phyloP scores from a whole-genome alignment of 2,329 filamentous ascomycete species.

The Lasiodiplodia sp. region DNA sequence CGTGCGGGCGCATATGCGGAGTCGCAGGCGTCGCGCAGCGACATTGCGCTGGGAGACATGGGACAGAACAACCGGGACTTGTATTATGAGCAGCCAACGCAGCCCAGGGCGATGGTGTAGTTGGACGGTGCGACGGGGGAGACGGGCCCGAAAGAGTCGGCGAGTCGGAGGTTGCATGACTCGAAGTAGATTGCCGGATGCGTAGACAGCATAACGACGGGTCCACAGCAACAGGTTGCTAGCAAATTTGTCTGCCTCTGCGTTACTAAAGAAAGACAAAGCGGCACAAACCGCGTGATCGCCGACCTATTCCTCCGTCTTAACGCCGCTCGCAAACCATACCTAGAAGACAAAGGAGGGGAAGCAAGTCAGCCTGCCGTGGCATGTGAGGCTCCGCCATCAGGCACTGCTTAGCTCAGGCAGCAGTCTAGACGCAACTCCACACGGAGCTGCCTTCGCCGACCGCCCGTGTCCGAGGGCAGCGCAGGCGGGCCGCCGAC shows the following conservation, averaged over 20 bases:
- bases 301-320: not conserved
- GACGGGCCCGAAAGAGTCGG: not conserved
- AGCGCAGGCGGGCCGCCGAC: not conserved
- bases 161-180: conserved; percentile 24
- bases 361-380: not conserved
- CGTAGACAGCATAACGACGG: not conserved
- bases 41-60: conserved; percentile 20
- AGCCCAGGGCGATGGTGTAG: conserved; percentile 20
- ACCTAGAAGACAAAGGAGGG: not conserved
- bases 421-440: not conserved
- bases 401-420: conserved; percentile 6
- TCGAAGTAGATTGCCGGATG: conserved; percentile 10
- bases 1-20: not conserved
- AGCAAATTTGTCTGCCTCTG: conserved; percentile 16
- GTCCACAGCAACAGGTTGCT: conserved; percentile 9
- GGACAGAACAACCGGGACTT: conserved; percentile 6
- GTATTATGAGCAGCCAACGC: conserved; percentile 10
- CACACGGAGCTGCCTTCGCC: not conserved
- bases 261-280: not conserved
- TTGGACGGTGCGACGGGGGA: not conserved
- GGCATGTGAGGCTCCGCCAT: not conserved
- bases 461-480: conserved; percentile 12
- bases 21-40: conserved; percentile 18
- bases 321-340: not conserved
- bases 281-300: not conserved